These are phyloP conservation scores for Aspergillus taichungensis DNA, from an alignment of 495 filamentous ascomycete genomes.

Conservation along the genomic window DNA sequence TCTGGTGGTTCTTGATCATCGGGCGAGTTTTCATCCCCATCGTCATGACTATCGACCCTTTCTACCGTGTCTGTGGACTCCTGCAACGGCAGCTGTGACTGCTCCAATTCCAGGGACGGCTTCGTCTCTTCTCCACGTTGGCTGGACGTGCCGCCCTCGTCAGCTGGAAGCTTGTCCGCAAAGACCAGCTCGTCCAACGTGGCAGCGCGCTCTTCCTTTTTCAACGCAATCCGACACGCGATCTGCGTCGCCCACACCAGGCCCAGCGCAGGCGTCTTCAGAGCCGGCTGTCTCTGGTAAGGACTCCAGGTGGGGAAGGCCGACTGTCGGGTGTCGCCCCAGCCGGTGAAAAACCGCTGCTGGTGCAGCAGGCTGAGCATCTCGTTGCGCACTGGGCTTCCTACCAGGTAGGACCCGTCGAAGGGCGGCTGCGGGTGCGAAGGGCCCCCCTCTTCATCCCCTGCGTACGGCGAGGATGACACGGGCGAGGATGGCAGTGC, in stretches of 20 bases:
- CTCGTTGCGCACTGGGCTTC: conserved; percentile 31
- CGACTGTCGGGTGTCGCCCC: conserved; percentile 47
- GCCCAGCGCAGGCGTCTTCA: conserved; percentile 81
- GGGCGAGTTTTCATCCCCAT: neutral
- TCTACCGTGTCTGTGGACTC: too few relatives aligned
- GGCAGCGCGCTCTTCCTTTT: conserved; percentile 39
- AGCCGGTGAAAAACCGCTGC: conserved; percentile 88
- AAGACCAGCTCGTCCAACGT: neutral
- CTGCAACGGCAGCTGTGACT: too few relatives aligned
- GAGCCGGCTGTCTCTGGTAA: conserved; percentile 10
- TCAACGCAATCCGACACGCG: conserved; percentile 68
- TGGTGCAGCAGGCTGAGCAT: conserved; percentile 74
- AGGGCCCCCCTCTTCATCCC: conserved; percentile 25
- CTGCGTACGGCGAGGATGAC: conserved; percentile 22
- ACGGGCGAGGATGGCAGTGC: conserved; percentile 19
- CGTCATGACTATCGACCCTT: neutral
- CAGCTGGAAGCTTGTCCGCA: too few relatives aligned
- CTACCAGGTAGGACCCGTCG: conserved; percentile 33
- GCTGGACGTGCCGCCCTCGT: neutral
- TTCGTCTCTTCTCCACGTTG: too few relatives aligned
- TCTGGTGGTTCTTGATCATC: neutral
- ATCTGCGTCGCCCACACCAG: conserved; percentile 88
- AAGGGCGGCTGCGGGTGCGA: conserved; percentile 13
- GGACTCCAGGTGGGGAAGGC: neutral
- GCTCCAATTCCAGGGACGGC: too few relatives aligned